These are phyloP conservation scores for Tetrastigma voinierianum DNA, from an alignment of 164 flowering plant genomes.

Conservation along the genomic window DNA sequence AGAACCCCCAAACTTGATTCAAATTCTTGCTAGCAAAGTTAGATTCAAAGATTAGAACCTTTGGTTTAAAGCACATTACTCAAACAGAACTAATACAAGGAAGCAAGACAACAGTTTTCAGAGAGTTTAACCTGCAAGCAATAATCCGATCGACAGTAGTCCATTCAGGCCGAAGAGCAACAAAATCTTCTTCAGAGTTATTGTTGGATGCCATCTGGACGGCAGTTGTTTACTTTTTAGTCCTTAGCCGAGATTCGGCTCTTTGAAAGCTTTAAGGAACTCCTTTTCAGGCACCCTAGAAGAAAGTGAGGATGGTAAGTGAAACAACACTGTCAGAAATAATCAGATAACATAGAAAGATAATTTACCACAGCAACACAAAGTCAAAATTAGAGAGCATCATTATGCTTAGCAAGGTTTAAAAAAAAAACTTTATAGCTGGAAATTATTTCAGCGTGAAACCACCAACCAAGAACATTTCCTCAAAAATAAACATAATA, in stretches of 20 bases:
- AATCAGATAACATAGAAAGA: not conserved
- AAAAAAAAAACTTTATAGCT: not conserved
- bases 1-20: not conserved
- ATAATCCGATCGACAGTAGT: constrained; percentile 92
- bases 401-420: not conserved
- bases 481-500: not conserved
- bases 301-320: constrained; percentile 3
- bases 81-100: too few relatives aligned
- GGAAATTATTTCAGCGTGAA: not conserved
- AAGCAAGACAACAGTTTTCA: not conserved
- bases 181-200: constrained; percentile 80
- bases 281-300: constrained; percentile 94
- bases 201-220: constrained; percentile 57
- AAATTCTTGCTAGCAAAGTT: not conserved
- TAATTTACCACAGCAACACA: not conserved
- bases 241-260: constrained; percentile 68
- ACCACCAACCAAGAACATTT: not conserved
- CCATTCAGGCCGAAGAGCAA: constrained; percentile 95
- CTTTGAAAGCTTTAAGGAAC: constrained; percentile 85
- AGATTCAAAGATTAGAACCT: too few relatives aligned
- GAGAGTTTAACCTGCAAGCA: constrained; percentile 74
- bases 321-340: not conserved
- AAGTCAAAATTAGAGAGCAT: not conserved
- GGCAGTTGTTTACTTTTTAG: constrained; percentile 83
- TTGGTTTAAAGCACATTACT: too few relatives aligned